Percentiles rank a stretch among this genome's conserved stretches.
These are phyloP conservation scores for Globisporangium sylvaticum DNA, from an alignment of 352 stramenopile species.

Conservation along the genomic window DNA sequence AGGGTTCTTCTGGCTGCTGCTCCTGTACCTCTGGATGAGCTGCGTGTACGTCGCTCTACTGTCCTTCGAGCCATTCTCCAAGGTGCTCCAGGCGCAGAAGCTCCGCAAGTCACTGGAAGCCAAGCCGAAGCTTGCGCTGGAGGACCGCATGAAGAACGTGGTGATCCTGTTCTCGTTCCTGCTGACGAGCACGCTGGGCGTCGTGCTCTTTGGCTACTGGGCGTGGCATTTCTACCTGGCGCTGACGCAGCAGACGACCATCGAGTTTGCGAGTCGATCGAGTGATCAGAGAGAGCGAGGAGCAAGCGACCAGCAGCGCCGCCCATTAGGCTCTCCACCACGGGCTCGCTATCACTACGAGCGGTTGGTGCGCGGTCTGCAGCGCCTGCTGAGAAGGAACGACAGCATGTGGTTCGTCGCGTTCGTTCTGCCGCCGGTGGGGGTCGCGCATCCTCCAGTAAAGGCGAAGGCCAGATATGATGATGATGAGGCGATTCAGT, in stretches of 20 bases:
- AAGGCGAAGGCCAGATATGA: not conserved
- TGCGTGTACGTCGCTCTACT: constrained; percentile 38
- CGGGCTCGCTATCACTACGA: not conserved
- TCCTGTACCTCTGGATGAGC: constrained; percentile 44
- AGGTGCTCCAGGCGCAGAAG: constrained; percentile 6
- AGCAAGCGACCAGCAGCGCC: constrained; percentile 6
- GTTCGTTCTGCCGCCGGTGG: constrained; percentile 16
- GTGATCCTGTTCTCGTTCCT: constrained; percentile 37
- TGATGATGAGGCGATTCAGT: not conserved
- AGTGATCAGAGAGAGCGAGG: not conserved
- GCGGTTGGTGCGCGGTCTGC: constrained; percentile 7
- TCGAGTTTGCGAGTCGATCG: constrained; percentile 28
- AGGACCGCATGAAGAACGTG: constrained; percentile 25
- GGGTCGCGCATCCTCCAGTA: not conserved
- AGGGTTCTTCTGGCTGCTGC: constrained; percentile 48
- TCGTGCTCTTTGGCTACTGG: constrained; percentile 33
- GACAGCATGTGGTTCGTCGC: constrained; percentile 28
- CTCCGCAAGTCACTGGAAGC: constrained; percentile 12
- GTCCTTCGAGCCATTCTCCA: constrained; percentile 28
- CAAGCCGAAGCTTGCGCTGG: constrained; percentile 8
- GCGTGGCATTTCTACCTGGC: constrained; percentile 44
- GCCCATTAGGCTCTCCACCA: not conserved
- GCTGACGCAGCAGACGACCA: constrained; percentile 37
- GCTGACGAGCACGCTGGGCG: constrained; percentile 26
- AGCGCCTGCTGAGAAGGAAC: constrained; percentile 24